A percentile compares a stretch with the other conserved stretches of the same genome.
Conservation (phyloP, 208 protist species). For the Trypanosoma boissoni region DNA sequence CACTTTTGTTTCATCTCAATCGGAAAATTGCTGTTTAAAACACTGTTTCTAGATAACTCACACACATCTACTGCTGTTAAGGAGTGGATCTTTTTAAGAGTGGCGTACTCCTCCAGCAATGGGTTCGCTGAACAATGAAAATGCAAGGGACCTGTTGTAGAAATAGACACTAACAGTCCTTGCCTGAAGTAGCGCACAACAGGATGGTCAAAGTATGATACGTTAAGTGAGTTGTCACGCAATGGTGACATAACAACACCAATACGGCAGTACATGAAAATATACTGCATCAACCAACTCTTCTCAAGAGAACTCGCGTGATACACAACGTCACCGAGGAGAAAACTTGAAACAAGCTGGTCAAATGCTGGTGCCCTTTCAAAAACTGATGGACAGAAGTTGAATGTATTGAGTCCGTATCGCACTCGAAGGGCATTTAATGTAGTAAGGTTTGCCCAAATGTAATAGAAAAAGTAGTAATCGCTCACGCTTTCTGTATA, state of each 20-base stretch:
- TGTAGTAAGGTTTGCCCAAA: conserved; percentile 95
- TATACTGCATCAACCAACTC: conserved; percentile 96
- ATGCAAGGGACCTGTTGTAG: conserved; percentile 96
- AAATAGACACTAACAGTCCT: conserved; percentile 96
- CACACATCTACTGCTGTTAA: conserved; percentile 75
- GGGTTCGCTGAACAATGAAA: conserved; percentile 84
- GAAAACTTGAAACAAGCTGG: conserved; percentile 93
- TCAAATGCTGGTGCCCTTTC: conserved; percentile 79
- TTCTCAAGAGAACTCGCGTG: conserved; percentile 95
- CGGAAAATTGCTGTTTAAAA: conserved; percentile 87
- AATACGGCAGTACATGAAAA: conserved; percentile 97
- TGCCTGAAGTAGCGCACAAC: conserved; percentile 93
- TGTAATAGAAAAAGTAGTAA: conserved; percentile 98
- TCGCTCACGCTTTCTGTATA: conserved; percentile 92
- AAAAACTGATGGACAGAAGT: conserved; percentile 94
- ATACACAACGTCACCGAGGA: conserved; percentile 94
- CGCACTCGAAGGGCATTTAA: conserved; percentile 94
- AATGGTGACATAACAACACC: conserved; percentile 97
- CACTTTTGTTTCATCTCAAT: conserved; percentile 62
- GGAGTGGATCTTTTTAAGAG: conserved; percentile 77
- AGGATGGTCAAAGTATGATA: conserved; percentile 94
- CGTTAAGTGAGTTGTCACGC: conserved; percentile 96
- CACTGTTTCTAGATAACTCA: conserved; percentile 89
- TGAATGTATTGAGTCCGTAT: conserved; percentile 75
- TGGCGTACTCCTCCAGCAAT: conserved; percentile 90